These are phyloP conservation scores for Cucurbita maxima DNA, from an alignment of 306 rosid genomes.

Conservation along the genomic window DNA sequence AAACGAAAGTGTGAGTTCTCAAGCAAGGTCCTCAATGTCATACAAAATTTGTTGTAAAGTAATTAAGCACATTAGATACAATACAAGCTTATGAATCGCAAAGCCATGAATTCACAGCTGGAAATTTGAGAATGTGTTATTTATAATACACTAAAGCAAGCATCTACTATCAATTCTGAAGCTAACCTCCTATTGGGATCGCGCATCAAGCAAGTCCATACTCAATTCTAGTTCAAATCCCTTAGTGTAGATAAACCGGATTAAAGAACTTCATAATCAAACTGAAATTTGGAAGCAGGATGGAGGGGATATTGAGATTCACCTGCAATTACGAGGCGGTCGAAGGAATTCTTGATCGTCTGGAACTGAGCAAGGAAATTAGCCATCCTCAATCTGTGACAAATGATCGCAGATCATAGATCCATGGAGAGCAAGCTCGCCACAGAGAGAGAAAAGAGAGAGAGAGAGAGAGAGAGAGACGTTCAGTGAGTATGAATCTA, in stretches of 20 bases:
- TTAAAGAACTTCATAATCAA: not conserved
- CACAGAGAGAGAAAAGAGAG: not conserved
- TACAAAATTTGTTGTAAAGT: not conserved
- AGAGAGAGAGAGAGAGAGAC: not conserved
- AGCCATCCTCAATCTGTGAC: slow-evolving; percentile 57
- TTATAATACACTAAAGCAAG: not conserved
- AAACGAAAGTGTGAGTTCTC: not conserved
- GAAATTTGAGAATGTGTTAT: not conserved
- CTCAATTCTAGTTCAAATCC: not conserved
- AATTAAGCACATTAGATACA: not conserved
- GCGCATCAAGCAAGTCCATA: not conserved
- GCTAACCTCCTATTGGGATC: not conserved
- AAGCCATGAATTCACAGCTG: not conserved
- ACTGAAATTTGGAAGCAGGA: not conserved
- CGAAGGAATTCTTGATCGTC: slow-evolving; percentile 64
- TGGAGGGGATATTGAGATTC: not conserved
- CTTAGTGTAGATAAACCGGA: not conserved
- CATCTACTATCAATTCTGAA: not conserved
- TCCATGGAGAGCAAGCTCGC: slow-evolving; percentile 16
- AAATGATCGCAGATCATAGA: slow-evolving; percentile 24
- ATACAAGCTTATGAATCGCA: not conserved
- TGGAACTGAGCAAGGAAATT: slow-evolving; percentile 95
- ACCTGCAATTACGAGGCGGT: slow-evolving; percentile 92
- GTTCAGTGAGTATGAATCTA: not conserved
- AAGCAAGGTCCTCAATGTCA: not conserved